Evolutionary conservation across 148 eudicot species (phyloP), one percentile per base, ranked within the genome.

Genomic region (Beta vulgaris): DNA sequence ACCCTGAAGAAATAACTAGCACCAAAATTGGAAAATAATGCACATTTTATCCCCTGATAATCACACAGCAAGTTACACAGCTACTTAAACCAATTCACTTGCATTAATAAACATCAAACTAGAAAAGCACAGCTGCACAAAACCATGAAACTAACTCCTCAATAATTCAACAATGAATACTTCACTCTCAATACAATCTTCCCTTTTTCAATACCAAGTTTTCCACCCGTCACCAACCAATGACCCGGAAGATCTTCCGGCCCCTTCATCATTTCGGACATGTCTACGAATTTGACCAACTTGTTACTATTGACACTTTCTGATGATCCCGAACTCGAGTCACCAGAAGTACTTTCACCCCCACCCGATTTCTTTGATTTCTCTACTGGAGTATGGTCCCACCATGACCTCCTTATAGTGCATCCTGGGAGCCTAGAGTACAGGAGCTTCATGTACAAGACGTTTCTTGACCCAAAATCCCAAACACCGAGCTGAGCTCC

Each of bases 401-500:
- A 91, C 63, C 87, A 67, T 8, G 98, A 91, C 80, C 98, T 86
- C 73, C 97, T 82, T 67, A 90, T 79, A 2, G 97, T 91, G 82
- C 97, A 91, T 36, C 91, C 91, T 0, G 98, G 97, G 68, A 93
- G 82, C 84, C 86, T 85, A 21, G 97, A 93, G 77, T 79, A 93
- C 36, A 93, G 74, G 34, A 91, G 93, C 75, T 91, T 93, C 98
- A 93, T 90, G 81, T 88, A 86, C 67, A 93, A 78, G 29, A 93
- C 98, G 60, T 88, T 93, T 86, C 95, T 81, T 26, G 98, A 90
- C 37, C 98, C 98, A 43, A 93, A 93, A 84, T 88, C 91, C 98
- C 98, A 93, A 3, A 93, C 95, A 28, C 98, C 98, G 29, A 93
- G 97, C 81, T 93, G 98, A 68, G 91, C 98, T 39, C 98, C 98